Evolutionary conservation across 352 stramenopile species (phyloP), one percentile per base, ranked within the genome.

Genomic region (Globisporangium echinulatum): DNA sequence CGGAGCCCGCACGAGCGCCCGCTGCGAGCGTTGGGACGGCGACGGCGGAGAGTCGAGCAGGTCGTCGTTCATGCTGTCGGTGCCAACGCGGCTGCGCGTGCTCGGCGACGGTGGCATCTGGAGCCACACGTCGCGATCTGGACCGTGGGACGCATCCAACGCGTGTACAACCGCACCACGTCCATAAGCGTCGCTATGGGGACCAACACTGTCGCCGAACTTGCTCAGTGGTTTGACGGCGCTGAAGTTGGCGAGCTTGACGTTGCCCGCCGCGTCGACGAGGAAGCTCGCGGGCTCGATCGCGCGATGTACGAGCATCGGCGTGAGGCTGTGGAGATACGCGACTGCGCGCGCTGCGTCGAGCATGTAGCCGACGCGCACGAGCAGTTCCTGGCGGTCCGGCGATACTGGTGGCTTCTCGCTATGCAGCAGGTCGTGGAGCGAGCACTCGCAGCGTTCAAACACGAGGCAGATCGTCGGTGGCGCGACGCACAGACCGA

Each of bases 231-330:
- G 69, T 17, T 74, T 60, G 0, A 75, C 81, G 38, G 85, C 77
- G 15, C 78, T 75, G 59, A 89, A 89, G 51, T 88, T 75, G 1
- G 79, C 80, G 52, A 89, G 73, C 46, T 88, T 89, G 66, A 85
- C 71, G 42, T 69, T 79, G 54, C 48, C 66, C 47, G 52, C 19
- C 11, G n/a, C 62, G 37, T 61, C 79, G 72, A 51, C 85, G 78
- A 52, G 85, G 55, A 52, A 90, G 71, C 98, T 99, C 19, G 92
- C 97, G 49, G 95, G 96, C 64, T 98, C 98, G 37, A 99, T 88
- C 67, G 98, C 96, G 6, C 80, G 75, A 40, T 95, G 85, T 50
- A 95, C 70, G 61, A 94, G 82, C 8, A 71, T 68, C 42, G 76
- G 77, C 13, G 72, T 78, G 58, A 88, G 85, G 49, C 72, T 83